Evolutionary conservation across 331 rosid species (phyloP).

Genomic region (Arachis monticola): DNA sequence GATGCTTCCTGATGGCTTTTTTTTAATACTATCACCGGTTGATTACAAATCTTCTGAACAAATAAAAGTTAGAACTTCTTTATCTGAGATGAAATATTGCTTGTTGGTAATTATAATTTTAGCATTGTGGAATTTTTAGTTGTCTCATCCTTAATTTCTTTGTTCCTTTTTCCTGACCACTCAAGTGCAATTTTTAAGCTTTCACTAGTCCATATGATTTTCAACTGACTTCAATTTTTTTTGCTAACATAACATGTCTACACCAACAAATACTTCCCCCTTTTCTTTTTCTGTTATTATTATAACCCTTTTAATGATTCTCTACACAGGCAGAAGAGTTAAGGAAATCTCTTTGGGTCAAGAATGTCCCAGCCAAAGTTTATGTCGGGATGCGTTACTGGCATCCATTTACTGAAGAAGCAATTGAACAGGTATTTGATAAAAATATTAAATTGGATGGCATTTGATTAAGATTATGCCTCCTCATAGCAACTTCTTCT

Average conservation of each 20-base stretch:
- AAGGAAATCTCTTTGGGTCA: slow-evolving; percentile 70
- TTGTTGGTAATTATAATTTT: not conserved
- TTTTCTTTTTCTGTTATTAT: not conserved
- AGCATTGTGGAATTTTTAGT: not conserved
- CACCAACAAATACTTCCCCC: slow-evolving; percentile 21
- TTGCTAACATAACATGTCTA: slow-evolving; percentile 9
- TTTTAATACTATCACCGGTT: not conserved
- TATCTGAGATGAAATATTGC: slow-evolving; percentile 5
- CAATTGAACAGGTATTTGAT: slow-evolving; percentile 72
- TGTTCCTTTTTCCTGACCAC: not conserved
- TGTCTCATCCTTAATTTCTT: not conserved
- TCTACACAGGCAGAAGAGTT: slow-evolving; percentile 72
- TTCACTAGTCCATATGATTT: not conserved
- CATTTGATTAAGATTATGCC: slow-evolving; percentile 37
- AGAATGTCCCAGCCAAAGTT: slow-evolving; percentile 86
- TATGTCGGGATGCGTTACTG: slow-evolving; percentile 98
- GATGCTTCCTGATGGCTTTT: slow-evolving; percentile 28
- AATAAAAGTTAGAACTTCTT: slow-evolving; percentile 25
- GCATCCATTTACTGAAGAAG: slow-evolving; percentile 99
- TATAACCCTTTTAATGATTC: slow-evolving; percentile 16
- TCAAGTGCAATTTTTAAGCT: not conserved
- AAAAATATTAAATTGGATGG: slow-evolving; percentile 11
- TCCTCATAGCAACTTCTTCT: slow-evolving; percentile 8
- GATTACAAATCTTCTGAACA: slow-evolving; percentile 1
- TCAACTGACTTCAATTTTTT: not conserved